Base-by-base conservation (phyloP, 140 eudicot genomes). In the Bidens hawaiensis region DNA sequence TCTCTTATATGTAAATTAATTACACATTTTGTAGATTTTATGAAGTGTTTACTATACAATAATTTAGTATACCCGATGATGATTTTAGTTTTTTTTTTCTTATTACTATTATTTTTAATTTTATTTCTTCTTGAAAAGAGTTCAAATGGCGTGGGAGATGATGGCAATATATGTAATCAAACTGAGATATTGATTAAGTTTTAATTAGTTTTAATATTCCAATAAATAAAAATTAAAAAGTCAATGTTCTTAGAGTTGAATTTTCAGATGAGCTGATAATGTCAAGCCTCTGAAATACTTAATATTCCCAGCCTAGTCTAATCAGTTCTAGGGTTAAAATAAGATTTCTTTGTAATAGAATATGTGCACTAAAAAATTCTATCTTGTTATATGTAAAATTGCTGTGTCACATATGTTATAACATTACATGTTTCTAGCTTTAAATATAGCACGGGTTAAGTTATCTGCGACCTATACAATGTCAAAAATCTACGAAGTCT, bases 131-230 rank as follows among this genome's bases (percentile, higher is more conserved):
- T 0, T 1, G 9, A 56, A 67, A 64, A 45, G 33, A 58, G 63
- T 25, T 49, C 55, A 61, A 72, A 23, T 56, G 45, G 24, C 72
- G 67, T 73, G 73, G 43, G 62, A 31, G 78, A 65, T 73, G 49
- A 56, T 64, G 68, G 68, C 19, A n/a, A n/a, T n/a, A 40, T 70
- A 60, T 49, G n/a, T 12, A 50, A 38, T 27, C 31, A 27, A 18
- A 10, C 23, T 12, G 27, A 2, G 6, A 60, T 27, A 22, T 57
- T 21, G 5, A 30, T 34, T 33, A 30, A 51, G 10, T 19, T 22
- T 60, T 60, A 38, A 15, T 40, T 19, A 38, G 30, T 36, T 33
- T 4, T 5, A 4, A 10, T 5, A 18, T 7, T 11, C 25, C 25
- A 34, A 36, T 21, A 21, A 16, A 18, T 4, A 49, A 14, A 19